phyloP scores from a whole-genome alignment of 345 rosid genomes.

The Moricandia moricandioides region DNA sequence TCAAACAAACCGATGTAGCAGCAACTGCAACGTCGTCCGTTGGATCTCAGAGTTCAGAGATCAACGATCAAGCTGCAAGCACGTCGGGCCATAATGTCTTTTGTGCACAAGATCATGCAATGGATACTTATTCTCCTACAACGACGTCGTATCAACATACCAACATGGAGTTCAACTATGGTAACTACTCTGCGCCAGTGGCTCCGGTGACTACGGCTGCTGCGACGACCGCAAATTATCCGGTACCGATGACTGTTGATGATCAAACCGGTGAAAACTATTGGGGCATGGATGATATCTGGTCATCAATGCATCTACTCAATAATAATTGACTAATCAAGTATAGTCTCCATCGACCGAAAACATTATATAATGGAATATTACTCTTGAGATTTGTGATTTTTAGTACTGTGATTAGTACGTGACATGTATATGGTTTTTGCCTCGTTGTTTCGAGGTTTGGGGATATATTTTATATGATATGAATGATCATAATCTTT shows the following conservation, averaged over 20 bases:
- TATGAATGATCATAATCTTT: constrained; percentile 12
- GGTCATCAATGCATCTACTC: constrained; percentile 72
- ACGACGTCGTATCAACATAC: constrained; percentile 41
- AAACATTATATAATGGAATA: constrained; percentile 1
- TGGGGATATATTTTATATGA: constrained; percentile 21
- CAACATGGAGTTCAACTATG: constrained; percentile 31
- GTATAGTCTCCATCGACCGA: background rate
- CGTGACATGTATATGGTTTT: constrained; percentile 37
- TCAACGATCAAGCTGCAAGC: constrained; percentile 41
- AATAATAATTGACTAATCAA: constrained; percentile 39
- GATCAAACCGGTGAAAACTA: constrained; percentile 56
- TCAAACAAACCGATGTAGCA: constrained; percentile 51
- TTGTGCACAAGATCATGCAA: constrained; percentile 37
- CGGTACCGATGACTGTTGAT: constrained; percentile 23
- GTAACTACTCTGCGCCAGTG: constrained; percentile 17
- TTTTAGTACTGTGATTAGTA: constrained; percentile 32
- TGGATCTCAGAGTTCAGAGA: constrained; percentile 45
- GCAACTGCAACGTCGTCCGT: constrained; percentile 33
- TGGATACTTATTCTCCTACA: constrained; percentile 54
- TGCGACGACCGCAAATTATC: constrained; percentile 27
- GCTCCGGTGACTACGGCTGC: background rate
- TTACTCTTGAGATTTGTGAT: constrained; percentile 24
- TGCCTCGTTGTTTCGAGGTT: constrained; percentile 37
- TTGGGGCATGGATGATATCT: constrained; percentile 90
- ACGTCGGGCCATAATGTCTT: constrained; percentile 50